Evolutionary conservation across 495 filamentous ascomycete genomes (phyloP), one percentile per base, ranked within the genome.

Genomic region (Daldinia grandis): DNA sequence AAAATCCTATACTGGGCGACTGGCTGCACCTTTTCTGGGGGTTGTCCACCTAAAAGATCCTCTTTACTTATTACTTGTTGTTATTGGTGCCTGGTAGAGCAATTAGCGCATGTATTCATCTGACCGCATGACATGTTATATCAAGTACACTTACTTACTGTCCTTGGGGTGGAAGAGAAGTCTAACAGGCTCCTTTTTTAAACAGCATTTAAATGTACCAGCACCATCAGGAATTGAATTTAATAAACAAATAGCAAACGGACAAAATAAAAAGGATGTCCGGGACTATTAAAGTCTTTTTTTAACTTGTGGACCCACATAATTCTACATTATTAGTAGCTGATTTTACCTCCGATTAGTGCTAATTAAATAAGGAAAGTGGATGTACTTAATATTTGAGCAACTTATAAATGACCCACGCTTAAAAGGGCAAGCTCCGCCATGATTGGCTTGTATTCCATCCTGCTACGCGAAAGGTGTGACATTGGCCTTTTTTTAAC

Each of bases 321-420:
- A 68, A 64, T 68, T 68, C 42, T 47, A 47, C 19, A 40, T 58
- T 72, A 68, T 72, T 72, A 68, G 56, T 64, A 72, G 61, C 60
- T 68, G 58, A 64, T 68, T 72, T 72, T 64, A 72, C 69, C 59
- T 72, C 64, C 55, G 47, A 60, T 72, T 72, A 72, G 56, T 56
- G 69, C 59, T 40, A 50, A 68, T 73, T 73, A 73, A 73, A 69
- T 73, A 73, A 57, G 58, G 54, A 65, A 69, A 58, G 33, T 53
- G 35, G 30, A 65, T 35, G 35, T 40, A 65, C 49, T 59, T 73
- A 66, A 68, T 68, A 68, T 72, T 72, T 37, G 25, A 30, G 24
- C 50, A 68, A 69, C 62, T 69, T 73, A 69, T 67, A 73, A 69
- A 54, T 62, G 71, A 27, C 38, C 66, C 71, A 66, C 62, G 55